These are phyloP conservation scores for Ustilago lituana DNA, from an alignment of 1,284 basidiomycete species.

Conservation along the genomic window DNA sequence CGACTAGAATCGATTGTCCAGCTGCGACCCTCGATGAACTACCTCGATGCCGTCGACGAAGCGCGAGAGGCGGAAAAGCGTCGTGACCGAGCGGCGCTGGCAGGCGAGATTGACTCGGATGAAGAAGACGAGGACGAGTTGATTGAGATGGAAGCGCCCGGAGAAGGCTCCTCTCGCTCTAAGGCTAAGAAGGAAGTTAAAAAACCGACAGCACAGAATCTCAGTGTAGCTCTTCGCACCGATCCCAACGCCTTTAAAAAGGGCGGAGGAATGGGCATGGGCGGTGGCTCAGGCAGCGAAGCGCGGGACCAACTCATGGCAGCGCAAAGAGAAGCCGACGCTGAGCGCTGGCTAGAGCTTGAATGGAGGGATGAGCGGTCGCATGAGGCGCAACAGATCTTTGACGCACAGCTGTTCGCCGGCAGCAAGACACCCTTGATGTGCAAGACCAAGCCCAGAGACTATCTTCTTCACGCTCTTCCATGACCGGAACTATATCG, in stretches of 20 bases:
- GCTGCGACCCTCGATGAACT: conserved; percentile 65
- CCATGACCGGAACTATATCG: conserved; percentile 8
- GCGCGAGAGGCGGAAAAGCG: conserved; percentile 53
- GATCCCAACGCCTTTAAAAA: conserved; percentile 39
- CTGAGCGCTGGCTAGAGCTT: conserved; percentile 64
- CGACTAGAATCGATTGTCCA: conserved; percentile 59
- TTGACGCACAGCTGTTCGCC: conserved; percentile 54
- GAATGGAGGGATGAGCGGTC: conserved; percentile 57
- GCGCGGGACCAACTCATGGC: conserved; percentile 53
- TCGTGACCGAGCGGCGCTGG: conserved; percentile 48
- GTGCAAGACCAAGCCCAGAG: conserved; percentile 53
- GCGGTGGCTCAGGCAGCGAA: conserved; percentile 35
- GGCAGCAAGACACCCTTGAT: conserved; percentile 36
- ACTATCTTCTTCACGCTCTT: conserved; percentile 49
- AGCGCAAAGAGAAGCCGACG: conserved; percentile 60
- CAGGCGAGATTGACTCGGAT: conserved; percentile 45
- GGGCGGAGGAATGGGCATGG: conserved; percentile 30
- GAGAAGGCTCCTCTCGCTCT: conserved; percentile 31
- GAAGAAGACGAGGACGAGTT: conserved; percentile 53
- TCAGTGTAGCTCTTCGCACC: conserved; percentile 58
- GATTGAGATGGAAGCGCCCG: conserved; percentile 46
- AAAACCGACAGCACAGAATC: conserved; percentile 46
- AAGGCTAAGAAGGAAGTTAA: conserved; percentile 42
- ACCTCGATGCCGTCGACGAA: conserved; percentile 62
- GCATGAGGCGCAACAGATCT: conserved; percentile 38